Base-by-base conservation (phyloP, 169 alveolate species). In the Eimeria acervulina region DNA sequence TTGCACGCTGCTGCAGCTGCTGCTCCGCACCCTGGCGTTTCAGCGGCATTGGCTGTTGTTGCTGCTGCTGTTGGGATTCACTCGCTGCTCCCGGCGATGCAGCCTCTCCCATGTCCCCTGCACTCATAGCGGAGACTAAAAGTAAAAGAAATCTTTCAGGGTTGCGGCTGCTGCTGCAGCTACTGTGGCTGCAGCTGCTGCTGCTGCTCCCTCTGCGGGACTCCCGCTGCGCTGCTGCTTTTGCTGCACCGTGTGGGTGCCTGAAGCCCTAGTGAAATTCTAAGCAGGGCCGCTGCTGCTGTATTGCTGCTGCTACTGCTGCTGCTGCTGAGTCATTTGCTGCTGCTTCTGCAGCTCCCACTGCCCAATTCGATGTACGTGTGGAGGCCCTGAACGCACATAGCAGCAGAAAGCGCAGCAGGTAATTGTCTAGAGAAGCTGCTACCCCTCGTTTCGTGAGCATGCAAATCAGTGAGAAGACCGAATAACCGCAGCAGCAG, bases 181-280 rank as follows among this genome's bases (percentile, higher is more conserved):
- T 80, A 7, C 70, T 21, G 88, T 26, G 51, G 70, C 47, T 52
- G 91, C 76, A 0, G 47, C 74, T 83, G 59, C 92, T 33, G 76
- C 92, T 55, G 76, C 72, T 52, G 40, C 92, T 84, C 92, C 92
- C 92, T 84, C 76, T 55, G 92, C 92, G 92, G 92, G 92, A 84
- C 92, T 84, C 92, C 92, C 92, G 92, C 92, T 84, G 78, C 76
- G 52, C 59, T 40, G 76, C 92, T 84, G 72, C 33, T 81, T 21
- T 31, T 81, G 90, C 70, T 47, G 92, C 72, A 40, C 85, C 55
- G 13, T n/a, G 55, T 40, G 15, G 85, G 51, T 40, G 85, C 85
- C 0, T 5, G n/a, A 36, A 33, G 85, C 85, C 85, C 85, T 40
- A 2, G 31, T 38, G 36, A 40, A 15, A 1, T 74, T 36, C 15